Conservation (phyloP, 2,329 filamentous ascomycete species). For the Myrmaecium sp. region DNA sequence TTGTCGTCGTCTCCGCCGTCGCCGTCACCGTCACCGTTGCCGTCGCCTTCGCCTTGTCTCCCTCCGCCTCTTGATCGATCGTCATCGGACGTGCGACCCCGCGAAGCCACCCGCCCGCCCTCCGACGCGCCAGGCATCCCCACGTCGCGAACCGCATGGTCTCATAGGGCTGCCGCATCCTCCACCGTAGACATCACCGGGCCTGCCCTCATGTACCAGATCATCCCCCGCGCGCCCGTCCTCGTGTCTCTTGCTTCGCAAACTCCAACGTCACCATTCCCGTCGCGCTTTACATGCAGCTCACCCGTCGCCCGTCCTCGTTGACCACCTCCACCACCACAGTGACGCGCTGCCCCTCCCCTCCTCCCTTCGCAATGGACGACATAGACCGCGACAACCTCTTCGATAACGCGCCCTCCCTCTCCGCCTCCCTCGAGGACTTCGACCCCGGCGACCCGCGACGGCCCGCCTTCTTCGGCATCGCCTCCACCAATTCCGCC, state of each 20-base stretch:
- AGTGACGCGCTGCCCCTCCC: background rate
- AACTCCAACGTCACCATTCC: constrained; percentile 3
- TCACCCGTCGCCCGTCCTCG: background rate
- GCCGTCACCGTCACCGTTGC: too few relatives aligned
- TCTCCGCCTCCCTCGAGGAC: constrained; percentile 21
- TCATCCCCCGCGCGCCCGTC: constrained; percentile 8
- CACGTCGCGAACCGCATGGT: too few relatives aligned
- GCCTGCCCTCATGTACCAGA: constrained; percentile 10
- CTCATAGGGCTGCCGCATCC: constrained; percentile 14
- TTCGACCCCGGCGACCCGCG: constrained; percentile 17
- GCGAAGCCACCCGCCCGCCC: too few relatives aligned
- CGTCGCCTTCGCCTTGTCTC: too few relatives aligned
- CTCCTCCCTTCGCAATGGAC: background rate
- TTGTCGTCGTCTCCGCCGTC: too few relatives aligned
- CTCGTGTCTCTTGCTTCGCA: constrained; percentile 7
- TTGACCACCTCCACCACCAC: background rate
- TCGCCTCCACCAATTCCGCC: constrained; percentile 45
- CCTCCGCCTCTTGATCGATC: too few relatives aligned
- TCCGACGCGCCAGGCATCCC: too few relatives aligned
- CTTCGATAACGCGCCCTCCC: constrained; percentile 12
- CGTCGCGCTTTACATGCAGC: constrained; percentile 4
- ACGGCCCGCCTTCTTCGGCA: constrained; percentile 34
- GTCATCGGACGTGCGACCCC: too few relatives aligned
- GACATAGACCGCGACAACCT: constrained; percentile 2
- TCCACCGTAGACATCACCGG: constrained; percentile 13